Evolutionary conservation across 441 rosid genomes (phyloP).

Genomic region (Viola pubescens): DNA sequence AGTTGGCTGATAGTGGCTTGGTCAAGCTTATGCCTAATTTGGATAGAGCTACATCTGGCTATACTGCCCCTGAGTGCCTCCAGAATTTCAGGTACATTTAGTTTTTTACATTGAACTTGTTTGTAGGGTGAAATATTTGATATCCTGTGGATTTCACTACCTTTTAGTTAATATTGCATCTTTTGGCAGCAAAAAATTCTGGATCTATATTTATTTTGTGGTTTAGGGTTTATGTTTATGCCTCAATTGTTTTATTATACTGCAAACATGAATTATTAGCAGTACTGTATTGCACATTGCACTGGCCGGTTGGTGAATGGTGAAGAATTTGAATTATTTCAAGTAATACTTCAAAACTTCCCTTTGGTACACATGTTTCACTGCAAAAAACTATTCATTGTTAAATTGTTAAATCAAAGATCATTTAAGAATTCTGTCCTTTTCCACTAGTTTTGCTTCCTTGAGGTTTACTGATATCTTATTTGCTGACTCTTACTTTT

Average conservation of each 20-base stretch:
- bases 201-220: background rate
- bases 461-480: background rate
- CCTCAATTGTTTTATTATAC: conserved; percentile 1
- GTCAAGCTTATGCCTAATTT: conserved; percentile 54
- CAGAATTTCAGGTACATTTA: conserved; percentile 61
- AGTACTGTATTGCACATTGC: background rate
- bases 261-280: background rate
- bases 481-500: background rate
- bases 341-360: too few relatives aligned
- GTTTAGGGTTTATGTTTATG: background rate
- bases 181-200: background rate
- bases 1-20: conserved; percentile 75
- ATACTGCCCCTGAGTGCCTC: conserved; percentile 70
- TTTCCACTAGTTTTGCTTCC: background rate
- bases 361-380: too few relatives aligned
- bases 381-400: too few relatives aligned
- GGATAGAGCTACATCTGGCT: conserved; percentile 40
- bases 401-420: conserved; percentile 2
- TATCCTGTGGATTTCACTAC: too few relatives aligned
- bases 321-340: background rate
- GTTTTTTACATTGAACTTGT: too few relatives aligned
- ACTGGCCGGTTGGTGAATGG: background rate
- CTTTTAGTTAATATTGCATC: background rate
- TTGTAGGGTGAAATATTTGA: too few relatives aligned
- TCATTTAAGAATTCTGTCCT: background rate